phyloP scores from a whole-genome alignment of 148 eudicot species.

The Polygonum maritimum region DNA sequence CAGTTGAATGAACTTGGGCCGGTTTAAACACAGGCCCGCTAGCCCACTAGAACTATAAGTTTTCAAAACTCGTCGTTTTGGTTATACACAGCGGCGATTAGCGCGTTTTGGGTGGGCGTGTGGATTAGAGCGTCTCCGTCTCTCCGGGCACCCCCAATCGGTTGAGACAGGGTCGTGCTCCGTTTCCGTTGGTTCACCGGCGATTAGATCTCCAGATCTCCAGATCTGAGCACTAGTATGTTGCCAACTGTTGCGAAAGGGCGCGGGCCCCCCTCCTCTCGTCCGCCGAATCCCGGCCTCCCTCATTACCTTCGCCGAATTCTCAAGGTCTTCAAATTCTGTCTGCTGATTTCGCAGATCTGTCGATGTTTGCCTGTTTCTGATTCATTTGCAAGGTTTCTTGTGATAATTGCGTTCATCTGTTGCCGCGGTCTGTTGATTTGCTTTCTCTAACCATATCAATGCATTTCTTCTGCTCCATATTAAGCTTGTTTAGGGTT shows the following conservation, averaged over 20 bases:
- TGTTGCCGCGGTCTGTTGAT: not conserved
- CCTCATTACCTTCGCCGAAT: conserved; percentile 79
- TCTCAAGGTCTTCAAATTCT: conserved; percentile 39
- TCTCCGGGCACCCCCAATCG: too few species aligned
- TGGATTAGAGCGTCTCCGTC: too few species aligned
- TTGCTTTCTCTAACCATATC: not conserved
- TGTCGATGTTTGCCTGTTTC: not conserved
- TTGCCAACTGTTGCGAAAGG: conserved; percentile 59
- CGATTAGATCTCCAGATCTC: conserved; percentile 24
- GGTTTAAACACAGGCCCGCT: too few species aligned
- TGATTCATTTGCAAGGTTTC: not conserved
- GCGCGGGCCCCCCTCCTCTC: conserved; percentile 42
- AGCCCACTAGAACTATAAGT: too few species aligned
- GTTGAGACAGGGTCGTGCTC: too few species aligned
- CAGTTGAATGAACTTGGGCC: too few species aligned
- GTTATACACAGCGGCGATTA: too few species aligned
- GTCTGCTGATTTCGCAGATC: not conserved
- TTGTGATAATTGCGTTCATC: not conserved
- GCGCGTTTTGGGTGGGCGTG: too few species aligned
- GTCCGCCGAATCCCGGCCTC: conserved; percentile 44
- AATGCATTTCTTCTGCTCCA: not conserved
- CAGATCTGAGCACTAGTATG: conserved; percentile 26
- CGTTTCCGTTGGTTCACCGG: not conserved
- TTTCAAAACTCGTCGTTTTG: too few species aligned
- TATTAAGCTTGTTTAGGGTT: not conserved